A percentile compares a stretch with the other conserved stretches of the same genome.
Conservation (phyloP, 441 rosid genomes). For the Bruguiera hainesii region DNA sequence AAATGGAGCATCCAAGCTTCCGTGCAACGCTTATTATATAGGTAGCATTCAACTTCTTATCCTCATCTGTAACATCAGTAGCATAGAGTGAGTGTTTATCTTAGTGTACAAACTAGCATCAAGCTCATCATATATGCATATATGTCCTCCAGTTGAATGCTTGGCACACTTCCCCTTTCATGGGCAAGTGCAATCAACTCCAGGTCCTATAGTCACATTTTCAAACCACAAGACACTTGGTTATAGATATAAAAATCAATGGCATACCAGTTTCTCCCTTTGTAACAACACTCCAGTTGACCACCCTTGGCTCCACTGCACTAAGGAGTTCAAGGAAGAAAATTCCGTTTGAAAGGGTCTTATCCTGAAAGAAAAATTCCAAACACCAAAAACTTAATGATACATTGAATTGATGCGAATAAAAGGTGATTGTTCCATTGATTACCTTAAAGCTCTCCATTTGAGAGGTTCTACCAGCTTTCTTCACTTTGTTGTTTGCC, state of each 20-base stretch:
- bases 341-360: conserved; percentile 68
- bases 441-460: conserved; percentile 90
- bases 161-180: neutral
- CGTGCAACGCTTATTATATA: conserved; percentile 95
- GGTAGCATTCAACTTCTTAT: conserved; percentile 88
- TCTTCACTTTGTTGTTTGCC: conserved; percentile 87
- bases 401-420: neutral
- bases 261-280: conserved; percentile 71
- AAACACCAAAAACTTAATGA: conserved; percentile 2
- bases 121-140: conserved; percentile 2
- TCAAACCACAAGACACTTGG: neutral
- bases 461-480: conserved; percentile 57
- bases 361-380: conserved; percentile 52
- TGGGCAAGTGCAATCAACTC: neutral
- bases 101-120: neutral
- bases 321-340: conserved; percentile 92
- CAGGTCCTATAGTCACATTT: neutral
- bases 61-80: conserved; percentile 66
- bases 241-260: neutral
- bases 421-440: conserved; percentile 5
- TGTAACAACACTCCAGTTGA: conserved; percentile 89
- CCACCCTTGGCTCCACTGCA: conserved; percentile 91
- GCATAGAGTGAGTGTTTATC: conserved; percentile 16
- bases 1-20: conserved; percentile 96
- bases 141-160: neutral